Base-by-base conservation (phyloP, 495 filamentous ascomycete species). In the Pseudevernia furfuracea region DNA sequence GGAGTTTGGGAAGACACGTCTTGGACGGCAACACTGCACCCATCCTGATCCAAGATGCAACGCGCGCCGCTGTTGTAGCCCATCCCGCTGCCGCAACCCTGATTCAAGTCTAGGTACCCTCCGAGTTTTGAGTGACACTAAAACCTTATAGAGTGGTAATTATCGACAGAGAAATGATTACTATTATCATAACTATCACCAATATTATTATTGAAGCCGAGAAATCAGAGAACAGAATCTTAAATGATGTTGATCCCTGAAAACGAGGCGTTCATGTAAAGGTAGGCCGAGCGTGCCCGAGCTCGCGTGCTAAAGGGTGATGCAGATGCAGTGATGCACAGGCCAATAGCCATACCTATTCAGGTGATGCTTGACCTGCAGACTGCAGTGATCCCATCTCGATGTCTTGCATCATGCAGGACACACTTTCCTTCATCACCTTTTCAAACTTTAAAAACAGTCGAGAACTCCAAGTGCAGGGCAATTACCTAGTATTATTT, bases 321-420 rank as follows among this genome's bases (percentile, higher is more conserved):
- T 4, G 23, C 9, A 52, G 23, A 12, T 30, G 8, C 10, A 19
- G n/a, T n/a, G n/a, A n/a, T 1, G 49, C 49, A 53, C 49, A 53
- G 49, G 28, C 49, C 49, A 53, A 14, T 28, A 15, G 7, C 11
- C 10, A n/a, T n/a, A n/a, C n/a, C n/a, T n/a, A n/a, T n/a, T n/a
- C n/a, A n/a, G n/a, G n/a, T n/a, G n/a, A n/a, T n/a, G n/a, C n/a
- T 15, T 49, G 12, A 49, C 46, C 46, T 49, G 23, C 23, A n/a
- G n/a, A n/a, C n/a, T n/a, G n/a, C n/a, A n/a, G n/a, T n/a, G n/a
- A 49, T 8, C 12, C 28, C 14, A 53, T 53, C 49, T 53, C 49
- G 49, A 53, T 53, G 49, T 53, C 49, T 30, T 53, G 49, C 49
- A 53, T 53, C 14, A 32, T 32, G 28, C 49, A 53, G 14, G 28